Evolutionary conservation across 73 alveolate species (phyloP).

Genomic region (Stentor coeruleus): DNA sequence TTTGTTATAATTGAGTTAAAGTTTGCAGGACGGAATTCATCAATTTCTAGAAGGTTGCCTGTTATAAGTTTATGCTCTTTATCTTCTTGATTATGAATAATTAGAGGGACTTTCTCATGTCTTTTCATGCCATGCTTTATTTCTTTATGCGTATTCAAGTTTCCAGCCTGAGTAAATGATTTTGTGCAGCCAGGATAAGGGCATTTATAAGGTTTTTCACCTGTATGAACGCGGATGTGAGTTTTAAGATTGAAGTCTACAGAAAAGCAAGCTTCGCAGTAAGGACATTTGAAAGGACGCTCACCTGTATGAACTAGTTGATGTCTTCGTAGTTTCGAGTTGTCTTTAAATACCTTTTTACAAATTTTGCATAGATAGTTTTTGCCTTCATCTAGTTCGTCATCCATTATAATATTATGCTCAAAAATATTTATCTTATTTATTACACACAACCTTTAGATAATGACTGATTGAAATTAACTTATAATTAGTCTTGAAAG

Average conservation of each 20-base stretch:
- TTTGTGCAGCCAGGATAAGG: constrained; percentile 83
- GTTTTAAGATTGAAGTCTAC: constrained; percentile 84
- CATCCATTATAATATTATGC: too few relatives aligned
- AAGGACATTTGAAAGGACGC: constrained; percentile 85
- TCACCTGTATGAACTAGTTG: constrained; percentile 93
- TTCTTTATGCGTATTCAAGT: constrained; percentile 88
- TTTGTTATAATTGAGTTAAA: neutral
- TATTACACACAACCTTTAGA: too few relatives aligned
- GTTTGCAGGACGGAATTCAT: neutral
- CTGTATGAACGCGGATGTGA: constrained; percentile 88
- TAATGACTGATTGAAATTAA: too few relatives aligned
- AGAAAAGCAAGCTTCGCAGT: constrained; percentile 82
- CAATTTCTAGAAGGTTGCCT: neutral
- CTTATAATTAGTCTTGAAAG: too few relatives aligned
- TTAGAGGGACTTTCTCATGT: constrained; percentile 19
- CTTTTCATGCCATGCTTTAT: constrained; percentile 29
- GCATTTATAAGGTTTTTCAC: constrained; percentile 93
- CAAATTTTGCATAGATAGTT: constrained; percentile 53
- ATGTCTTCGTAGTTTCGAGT: constrained; percentile 83
- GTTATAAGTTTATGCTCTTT: constrained; percentile 7
- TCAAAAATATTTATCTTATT: too few relatives aligned
- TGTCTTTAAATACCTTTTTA: constrained; percentile 83
- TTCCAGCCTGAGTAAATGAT: constrained; percentile 84
- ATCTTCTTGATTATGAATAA: constrained; percentile 11
- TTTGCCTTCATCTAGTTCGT: neutral